phyloP scores from a whole-genome alignment of 352 stramenopile genomes.

The Pythium vanterpoolii region DNA sequence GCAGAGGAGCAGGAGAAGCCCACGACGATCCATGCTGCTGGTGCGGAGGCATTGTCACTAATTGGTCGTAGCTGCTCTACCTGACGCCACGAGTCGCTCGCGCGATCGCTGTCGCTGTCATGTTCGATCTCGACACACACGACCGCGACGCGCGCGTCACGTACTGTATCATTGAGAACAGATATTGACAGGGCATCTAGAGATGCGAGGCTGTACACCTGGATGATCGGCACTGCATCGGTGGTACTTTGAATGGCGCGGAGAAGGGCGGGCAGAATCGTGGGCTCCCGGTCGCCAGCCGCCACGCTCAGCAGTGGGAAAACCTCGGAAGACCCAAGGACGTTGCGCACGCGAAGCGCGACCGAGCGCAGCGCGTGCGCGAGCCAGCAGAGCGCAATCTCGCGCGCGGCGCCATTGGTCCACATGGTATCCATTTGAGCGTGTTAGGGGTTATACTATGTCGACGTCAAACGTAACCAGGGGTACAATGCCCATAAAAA shows the following conservation, averaged over 20 bases:
- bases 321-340: background rate
- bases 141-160: slow-evolving; percentile 3
- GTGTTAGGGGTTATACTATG: background rate
- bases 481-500: slow-evolving; percentile 2
- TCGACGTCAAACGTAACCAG: background rate
- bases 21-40: slow-evolving; percentile 10
- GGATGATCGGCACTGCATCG: background rate
- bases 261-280: background rate
- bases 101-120: background rate
- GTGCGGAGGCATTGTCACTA: background rate
- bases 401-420: slow-evolving; percentile 1
- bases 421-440: background rate
- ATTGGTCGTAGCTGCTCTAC: background rate
- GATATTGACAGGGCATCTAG: background rate
- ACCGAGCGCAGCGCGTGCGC: slow-evolving; percentile 19
- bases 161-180: background rate
- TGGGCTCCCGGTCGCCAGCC: background rate
- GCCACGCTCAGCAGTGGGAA: slow-evolving; percentile 6
- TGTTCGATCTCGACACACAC: background rate
- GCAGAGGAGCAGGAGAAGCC: background rate
- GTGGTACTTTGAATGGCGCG: background rate
- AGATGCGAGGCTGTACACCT: background rate
- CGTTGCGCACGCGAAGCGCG: slow-evolving; percentile 6
- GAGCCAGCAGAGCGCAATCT: slow-evolving; percentile 25
- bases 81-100: background rate